Evolutionary conservation across 176 grass and related monocot genomes (phyloP).

Genomic region (Raddia guianensis): DNA sequence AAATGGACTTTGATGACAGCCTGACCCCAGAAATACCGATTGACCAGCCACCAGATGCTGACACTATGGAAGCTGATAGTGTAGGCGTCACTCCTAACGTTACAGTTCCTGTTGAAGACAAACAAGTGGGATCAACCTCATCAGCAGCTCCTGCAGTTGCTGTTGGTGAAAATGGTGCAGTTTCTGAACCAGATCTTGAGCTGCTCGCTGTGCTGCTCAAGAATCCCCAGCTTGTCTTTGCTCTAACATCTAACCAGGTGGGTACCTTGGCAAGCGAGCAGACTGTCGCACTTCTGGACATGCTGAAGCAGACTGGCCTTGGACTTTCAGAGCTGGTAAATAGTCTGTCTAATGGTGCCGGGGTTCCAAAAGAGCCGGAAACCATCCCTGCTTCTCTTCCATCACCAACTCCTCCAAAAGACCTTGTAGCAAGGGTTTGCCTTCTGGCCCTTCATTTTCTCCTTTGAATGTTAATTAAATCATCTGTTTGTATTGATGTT

Average conservation of each 20-base stretch:
- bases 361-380: constrained; percentile 45
- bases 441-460: constrained; percentile 11
- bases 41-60: constrained; percentile 71
- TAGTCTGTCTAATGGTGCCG: constrained; percentile 28
- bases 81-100: not conserved
- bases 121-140: constrained; percentile 41
- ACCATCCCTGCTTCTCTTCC: constrained; percentile 71
- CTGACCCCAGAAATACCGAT: constrained; percentile 84
- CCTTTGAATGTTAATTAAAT: constrained; percentile 26
- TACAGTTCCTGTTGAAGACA: constrained; percentile 21
- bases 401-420: constrained; percentile 79
- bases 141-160: constrained; percentile 43
- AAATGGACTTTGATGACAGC: constrained; percentile 95
- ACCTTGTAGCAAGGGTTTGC: constrained; percentile 64
- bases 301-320: constrained; percentile 83
- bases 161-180: constrained; percentile 22
- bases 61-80: constrained; percentile 48
- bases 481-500: constrained; percentile 32
- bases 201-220: constrained; percentile 89
- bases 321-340: constrained; percentile 63
- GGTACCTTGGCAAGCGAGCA: constrained; percentile 56
- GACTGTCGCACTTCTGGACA: constrained; percentile 79
- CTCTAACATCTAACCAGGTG: constrained; percentile 68
- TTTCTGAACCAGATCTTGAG: constrained; percentile 69
- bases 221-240: constrained; percentile 94